Conservation (phyloP, 2,329 filamentous ascomycete genomes). For the Calonectria pseudoreteaudii region DNA sequence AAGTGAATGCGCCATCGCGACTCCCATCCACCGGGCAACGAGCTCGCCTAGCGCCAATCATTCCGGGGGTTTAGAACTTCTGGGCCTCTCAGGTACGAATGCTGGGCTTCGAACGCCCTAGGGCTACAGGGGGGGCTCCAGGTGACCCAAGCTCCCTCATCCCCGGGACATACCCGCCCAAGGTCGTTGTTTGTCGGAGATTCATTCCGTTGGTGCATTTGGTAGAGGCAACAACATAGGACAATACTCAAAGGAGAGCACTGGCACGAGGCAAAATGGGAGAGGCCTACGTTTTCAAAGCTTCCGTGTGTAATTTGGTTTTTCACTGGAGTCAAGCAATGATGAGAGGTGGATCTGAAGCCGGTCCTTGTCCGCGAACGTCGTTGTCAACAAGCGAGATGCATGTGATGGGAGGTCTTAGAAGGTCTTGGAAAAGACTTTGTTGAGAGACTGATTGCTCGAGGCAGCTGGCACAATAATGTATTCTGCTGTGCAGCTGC, state of each 20-base stretch:
- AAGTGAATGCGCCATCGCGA: constrained; percentile 15
- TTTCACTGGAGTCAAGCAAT: neutral
- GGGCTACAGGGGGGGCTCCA: neutral
- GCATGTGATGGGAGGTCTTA: neutral
- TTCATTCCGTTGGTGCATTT: neutral
- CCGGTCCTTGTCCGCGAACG: neutral
- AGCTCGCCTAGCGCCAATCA: constrained; percentile 1
- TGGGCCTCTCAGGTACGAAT: neutral
- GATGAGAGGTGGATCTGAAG: neutral
- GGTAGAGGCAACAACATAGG: neutral
- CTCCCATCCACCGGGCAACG: constrained; percentile 31
- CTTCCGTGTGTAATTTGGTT: neutral
- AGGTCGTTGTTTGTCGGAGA: neutral
- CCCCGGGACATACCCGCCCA: neutral
- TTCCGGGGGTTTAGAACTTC: neutral
- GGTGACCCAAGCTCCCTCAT: neutral
- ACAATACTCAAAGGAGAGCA: neutral
- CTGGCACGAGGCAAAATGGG: neutral
- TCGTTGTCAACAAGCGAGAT: neutral
- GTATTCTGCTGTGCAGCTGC: neutral
- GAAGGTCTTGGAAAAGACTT: neutral
- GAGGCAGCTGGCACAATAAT: neutral
- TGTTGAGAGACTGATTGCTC: neutral
- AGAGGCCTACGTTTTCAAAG: neutral
- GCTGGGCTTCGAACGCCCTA: neutral